phyloP scores from a whole-genome alignment of 73 alveolate genomes.

The Tetrahymena elliotti region DNA sequence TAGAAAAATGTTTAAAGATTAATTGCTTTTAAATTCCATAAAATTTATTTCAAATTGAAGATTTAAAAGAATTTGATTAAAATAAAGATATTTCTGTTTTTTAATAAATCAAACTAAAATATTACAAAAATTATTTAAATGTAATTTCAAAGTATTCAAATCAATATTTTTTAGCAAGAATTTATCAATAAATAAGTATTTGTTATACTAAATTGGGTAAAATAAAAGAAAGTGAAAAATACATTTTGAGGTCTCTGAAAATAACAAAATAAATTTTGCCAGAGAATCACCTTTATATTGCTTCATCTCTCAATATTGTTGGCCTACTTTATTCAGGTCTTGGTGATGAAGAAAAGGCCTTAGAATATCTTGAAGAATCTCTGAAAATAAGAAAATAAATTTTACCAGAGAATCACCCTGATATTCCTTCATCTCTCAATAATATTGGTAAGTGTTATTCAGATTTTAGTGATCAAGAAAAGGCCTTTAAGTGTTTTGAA shows the following conservation, averaged over 20 bases:
- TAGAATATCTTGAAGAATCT: background rate
- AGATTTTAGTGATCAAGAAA: background rate
- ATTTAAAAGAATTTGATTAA: background rate
- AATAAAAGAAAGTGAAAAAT: background rate
- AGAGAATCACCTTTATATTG: background rate
- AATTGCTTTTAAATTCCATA: background rate
- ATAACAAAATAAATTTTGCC: background rate
- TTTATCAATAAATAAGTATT: background rate
- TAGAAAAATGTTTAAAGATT: background rate
- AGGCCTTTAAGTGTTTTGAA: no score
- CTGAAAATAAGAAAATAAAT: background rate
- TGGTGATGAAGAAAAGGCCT: background rate
- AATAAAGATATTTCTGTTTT: no score
- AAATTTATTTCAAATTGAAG: background rate
- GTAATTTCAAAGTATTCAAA: no score
- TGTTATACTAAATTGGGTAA: background rate
- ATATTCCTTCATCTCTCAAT: background rate
- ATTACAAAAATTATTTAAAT: no score
- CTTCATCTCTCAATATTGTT: background rate
- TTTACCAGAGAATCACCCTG: background rate
- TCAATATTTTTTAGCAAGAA: no score
- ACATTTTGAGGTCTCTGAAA: background rate
- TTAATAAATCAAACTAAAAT: no score
- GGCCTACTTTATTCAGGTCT: background rate
- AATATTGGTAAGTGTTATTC: no score